These are phyloP conservation scores for Boletus barrowsii DNA, from an alignment of 768 basidiomycete species.

Conservation along the genomic window DNA sequence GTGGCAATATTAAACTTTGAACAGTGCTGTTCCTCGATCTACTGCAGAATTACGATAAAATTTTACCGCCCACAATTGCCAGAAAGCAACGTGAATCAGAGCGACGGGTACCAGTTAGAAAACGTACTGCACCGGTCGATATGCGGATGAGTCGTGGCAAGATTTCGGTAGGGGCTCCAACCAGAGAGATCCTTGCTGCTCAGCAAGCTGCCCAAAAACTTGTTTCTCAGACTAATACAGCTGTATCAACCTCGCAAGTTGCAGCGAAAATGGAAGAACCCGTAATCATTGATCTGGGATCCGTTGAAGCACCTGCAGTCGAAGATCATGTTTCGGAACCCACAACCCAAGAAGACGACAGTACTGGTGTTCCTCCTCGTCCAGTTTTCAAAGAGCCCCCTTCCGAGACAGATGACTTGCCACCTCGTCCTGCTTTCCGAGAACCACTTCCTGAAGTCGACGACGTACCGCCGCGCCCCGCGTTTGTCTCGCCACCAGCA, in stretches of 20 bases:
- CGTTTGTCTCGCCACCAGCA: conserved; percentile 19
- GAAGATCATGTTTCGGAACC: conserved; percentile 4
- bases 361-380: conserved; percentile 21
- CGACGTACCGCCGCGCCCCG: conserved; percentile 25
- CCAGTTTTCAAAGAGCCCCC: conserved; percentile 65
- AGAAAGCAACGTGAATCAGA: conserved; percentile 88
- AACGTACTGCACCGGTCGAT: conserved; percentile 84
- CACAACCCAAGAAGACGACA: conserved; percentile 12
- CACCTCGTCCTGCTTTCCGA: conserved; percentile 50
- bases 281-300: conserved; percentile 16
- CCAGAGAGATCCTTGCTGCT: conserved; percentile 66
- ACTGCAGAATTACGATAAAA: conserved; percentile 64
- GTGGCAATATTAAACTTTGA: neutral
- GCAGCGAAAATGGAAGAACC: conserved; percentile 18
- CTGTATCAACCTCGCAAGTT: conserved; percentile 16
- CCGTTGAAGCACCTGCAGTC: conserved; percentile 2
- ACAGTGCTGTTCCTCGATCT: conserved; percentile 84
- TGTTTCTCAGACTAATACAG: conserved; percentile 28
- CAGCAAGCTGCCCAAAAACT: conserved; percentile 62
- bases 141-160: conserved; percentile 81
- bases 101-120: conserved; percentile 76
- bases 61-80: conserved; percentile 78
- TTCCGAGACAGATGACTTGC: conserved; percentile 34
- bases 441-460: conserved; percentile 63
- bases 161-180: conserved; percentile 69